These are phyloP conservation scores for Pyricularia sp. DNA, from an alignment of 2,329 filamentous ascomycete genomes.

Conservation along the genomic window DNA sequence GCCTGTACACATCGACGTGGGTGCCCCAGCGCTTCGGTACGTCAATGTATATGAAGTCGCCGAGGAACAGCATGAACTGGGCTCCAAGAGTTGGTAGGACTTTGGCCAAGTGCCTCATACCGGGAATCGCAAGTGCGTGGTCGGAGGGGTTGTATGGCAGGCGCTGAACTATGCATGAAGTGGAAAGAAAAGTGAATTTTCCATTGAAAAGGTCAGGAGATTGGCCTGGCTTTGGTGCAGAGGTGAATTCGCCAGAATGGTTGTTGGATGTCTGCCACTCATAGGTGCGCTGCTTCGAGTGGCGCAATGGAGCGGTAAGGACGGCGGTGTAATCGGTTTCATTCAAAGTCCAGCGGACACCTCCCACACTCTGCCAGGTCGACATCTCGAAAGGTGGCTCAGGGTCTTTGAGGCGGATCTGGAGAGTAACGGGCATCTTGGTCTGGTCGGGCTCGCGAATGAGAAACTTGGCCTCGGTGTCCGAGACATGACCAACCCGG, in stretches of 20 bases:
- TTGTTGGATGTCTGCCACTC: slow-evolving; percentile 83
- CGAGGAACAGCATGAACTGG: slow-evolving; percentile 74
- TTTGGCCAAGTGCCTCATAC: slow-evolving; percentile 67
- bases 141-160: slow-evolving; percentile 84
- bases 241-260: slow-evolving; percentile 71
- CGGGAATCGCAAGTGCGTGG: slow-evolving; percentile 73
- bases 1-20: slow-evolving; percentile 65
- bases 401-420: slow-evolving; percentile 48
- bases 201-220: slow-evolving; percentile 51
- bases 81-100: slow-evolving; percentile 62
- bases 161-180: slow-evolving; percentile 84
- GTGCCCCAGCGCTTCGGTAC: slow-evolving; percentile 74
- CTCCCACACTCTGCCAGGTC: slow-evolving; percentile 59
- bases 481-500: slow-evolving; percentile 78
- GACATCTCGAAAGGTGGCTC: slow-evolving; percentile 43
- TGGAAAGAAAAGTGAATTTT: slow-evolving; percentile 82
- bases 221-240: slow-evolving; percentile 62
- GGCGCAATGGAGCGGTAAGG: slow-evolving; percentile 52
- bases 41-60: slow-evolving; percentile 86
- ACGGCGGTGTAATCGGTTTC: slow-evolving; percentile 75
- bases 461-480: slow-evolving; percentile 68
- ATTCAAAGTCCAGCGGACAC: slow-evolving; percentile 56
- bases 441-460: slow-evolving; percentile 72
- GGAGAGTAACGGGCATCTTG: slow-evolving; percentile 67
- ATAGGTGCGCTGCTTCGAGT: slow-evolving; percentile 65